Evolutionary conservation across 176 grass and related monocot genomes (phyloP).

Genomic region (Oryza glaberrima): DNA sequence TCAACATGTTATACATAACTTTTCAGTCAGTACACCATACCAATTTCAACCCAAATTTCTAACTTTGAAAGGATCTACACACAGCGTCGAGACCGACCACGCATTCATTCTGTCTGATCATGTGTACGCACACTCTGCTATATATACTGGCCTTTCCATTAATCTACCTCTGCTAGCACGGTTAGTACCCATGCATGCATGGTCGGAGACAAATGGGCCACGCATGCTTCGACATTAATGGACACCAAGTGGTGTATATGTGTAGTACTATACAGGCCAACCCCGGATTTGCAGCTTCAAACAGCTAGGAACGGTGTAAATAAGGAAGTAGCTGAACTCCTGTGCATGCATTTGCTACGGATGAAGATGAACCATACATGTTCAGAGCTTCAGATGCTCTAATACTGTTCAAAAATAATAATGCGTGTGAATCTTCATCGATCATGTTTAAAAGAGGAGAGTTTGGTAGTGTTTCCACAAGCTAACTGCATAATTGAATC

Average conservation of each 20-base stretch:
- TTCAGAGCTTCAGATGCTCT: background rate
- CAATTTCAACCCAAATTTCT: too few relatives aligned
- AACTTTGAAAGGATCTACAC: too few relatives aligned
- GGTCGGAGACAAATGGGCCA: background rate
- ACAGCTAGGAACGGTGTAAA: background rate
- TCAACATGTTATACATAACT: too few relatives aligned
- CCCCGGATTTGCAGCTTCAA: background rate
- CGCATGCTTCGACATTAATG: background rate
- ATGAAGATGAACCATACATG: background rate
- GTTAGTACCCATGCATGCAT: constrained; percentile 17
- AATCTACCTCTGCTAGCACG: constrained; percentile 9
- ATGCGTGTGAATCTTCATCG: background rate
- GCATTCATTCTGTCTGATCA: constrained; percentile 32
- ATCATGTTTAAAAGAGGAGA: background rate
- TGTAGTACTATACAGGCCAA: background rate
- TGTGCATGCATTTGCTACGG: background rate
- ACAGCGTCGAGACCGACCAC: background rate
- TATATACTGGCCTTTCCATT: background rate
- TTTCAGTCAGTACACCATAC: too few relatives aligned
- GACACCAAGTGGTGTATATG: background rate
- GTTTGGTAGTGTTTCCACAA: background rate
- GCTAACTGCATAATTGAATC: background rate
- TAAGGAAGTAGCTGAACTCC: background rate
- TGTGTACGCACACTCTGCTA: background rate
- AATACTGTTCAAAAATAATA: background rate